Conservation (phyloP, 192 early-diverging fungal species). For the Allomyces javanicus region DNA sequence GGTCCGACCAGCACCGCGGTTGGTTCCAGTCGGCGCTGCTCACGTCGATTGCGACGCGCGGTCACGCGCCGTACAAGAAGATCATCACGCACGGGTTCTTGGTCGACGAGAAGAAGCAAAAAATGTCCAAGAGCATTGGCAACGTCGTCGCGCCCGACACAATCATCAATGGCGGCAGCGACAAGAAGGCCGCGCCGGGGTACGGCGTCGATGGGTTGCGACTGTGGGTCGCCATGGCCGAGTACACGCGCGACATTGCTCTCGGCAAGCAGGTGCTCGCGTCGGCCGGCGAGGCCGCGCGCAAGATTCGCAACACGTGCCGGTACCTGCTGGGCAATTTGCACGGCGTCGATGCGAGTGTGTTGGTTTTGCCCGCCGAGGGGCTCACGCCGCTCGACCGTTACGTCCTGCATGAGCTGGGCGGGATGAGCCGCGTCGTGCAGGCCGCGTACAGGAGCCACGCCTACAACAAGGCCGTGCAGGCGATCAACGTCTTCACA, state of each 20-base stretch:
- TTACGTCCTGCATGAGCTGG: conserved; percentile 46
- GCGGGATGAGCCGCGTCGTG: conserved; percentile 31
- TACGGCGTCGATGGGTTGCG: conserved; percentile 56
- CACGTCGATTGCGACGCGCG: conserved; percentile 44
- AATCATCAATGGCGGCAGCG: conserved; percentile 50
- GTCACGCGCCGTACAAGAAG: conserved; percentile 42
- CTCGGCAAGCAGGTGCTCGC: conserved; percentile 46
- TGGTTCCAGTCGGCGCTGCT: conserved; percentile 72
- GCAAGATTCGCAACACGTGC: conserved; percentile 53
- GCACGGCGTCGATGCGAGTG: conserved; percentile 23
- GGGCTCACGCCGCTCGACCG: conserved; percentile 27
- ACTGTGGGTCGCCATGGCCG: conserved; percentile 52
- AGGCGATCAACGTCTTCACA: conserved; percentile 43
- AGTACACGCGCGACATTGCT: conserved; percentile 51
- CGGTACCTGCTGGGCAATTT: conserved; percentile 63
- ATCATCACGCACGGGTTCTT: conserved; percentile 69
- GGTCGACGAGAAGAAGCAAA: conserved; percentile 53
- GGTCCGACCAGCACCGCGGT: conserved; percentile 63
- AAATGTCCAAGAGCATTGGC: conserved; percentile 69
- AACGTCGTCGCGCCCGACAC: conserved; percentile 45
- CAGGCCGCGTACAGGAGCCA: conserved; percentile 33
- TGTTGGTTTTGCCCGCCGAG: conserved; percentile 23
- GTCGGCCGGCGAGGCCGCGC: conserved; percentile 39
- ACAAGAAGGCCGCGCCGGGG: conserved; percentile 43
- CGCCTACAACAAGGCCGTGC: conserved; percentile 42